Conservation (phyloP, 441 rosid species). For the Brassica hybrid region DNA sequence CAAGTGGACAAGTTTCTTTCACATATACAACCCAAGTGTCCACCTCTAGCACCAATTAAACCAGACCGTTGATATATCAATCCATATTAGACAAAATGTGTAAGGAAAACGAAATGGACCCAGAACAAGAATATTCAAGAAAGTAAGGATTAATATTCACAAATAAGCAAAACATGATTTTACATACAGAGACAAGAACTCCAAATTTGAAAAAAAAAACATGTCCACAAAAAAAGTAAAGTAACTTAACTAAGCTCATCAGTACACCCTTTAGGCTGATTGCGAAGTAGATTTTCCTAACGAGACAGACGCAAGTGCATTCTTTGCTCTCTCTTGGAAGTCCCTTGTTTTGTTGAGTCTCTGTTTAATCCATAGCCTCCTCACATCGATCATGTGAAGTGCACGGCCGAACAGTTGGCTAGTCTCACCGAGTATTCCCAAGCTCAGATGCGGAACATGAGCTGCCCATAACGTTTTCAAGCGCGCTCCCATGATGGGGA, state of each 20-base stretch:
- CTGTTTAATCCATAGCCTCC: conserved; percentile 79
- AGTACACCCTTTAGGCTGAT: conserved; percentile 28
- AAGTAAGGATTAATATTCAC: conserved; percentile 29
- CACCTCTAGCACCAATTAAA: conserved; percentile 1
- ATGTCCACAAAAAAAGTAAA: conserved; percentile 28
- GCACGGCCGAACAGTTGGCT: conserved; percentile 71
- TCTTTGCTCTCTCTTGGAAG: conserved; percentile 81
- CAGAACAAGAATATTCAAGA: conserved; percentile 50
- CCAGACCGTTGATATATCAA: not conserved
- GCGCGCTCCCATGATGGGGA: conserved; percentile 52
- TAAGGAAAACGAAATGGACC: conserved; percentile 13
- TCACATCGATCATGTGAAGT: conserved; percentile 74
- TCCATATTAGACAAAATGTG: not conserved
- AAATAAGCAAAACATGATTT: conserved; percentile 44
- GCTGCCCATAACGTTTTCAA: conserved; percentile 65
- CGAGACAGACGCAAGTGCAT: conserved; percentile 81
- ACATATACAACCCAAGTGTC: conserved; percentile 26
- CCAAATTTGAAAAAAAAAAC: not conserved
- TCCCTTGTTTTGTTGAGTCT: conserved; percentile 70
- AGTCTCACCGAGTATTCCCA: conserved; percentile 84
- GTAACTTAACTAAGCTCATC: conserved; percentile 33
- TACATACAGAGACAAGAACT: conserved; percentile 53
- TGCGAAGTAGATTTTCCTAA: conserved; percentile 76
- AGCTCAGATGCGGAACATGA: conserved; percentile 66
- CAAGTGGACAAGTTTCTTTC: conserved; percentile 28